Evolutionary conservation across 768 basidiomycete species (phyloP).

Genomic region (Pleurotus citrinopileatus): DNA sequence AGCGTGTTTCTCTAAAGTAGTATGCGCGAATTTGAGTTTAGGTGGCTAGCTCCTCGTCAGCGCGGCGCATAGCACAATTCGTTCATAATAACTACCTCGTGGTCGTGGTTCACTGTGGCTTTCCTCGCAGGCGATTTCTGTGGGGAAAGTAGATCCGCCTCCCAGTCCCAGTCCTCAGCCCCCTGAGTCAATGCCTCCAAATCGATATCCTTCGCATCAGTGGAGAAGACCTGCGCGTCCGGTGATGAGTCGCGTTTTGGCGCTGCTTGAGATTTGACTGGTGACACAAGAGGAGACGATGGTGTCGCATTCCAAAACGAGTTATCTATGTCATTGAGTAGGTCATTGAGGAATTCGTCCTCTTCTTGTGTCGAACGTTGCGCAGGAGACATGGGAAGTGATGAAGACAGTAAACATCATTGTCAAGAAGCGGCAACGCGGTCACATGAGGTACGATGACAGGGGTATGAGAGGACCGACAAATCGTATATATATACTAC

Average conservation of each 20-base stretch:
- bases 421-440: neutral
- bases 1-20: no score
- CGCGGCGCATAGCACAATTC: no score
- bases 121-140: constrained; percentile 37
- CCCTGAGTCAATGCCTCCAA: constrained; percentile 55
- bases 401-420: neutral
- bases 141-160: constrained; percentile 47
- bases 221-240: constrained; percentile 20
- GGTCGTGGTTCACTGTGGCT: constrained; percentile 11
- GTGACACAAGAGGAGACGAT: constrained; percentile 29
- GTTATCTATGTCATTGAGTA: constrained; percentile 55
- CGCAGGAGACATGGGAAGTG: no score
- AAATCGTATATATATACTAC: no score
- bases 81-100: no score
- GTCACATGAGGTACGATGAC: no score
- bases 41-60: constrained; percentile 9
- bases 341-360: constrained; percentile 47
- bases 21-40: neutral
- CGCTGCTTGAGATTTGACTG: constrained; percentile 17
- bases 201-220: constrained; percentile 36
- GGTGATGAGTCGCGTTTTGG: constrained; percentile 9
- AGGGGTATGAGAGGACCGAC: no score
- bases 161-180: constrained; percentile 70
- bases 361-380: constrained; percentile 27
- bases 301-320: constrained; percentile 43